These are phyloP conservation scores for Heterococcus sp. DNA, from an alignment of 108 stramenopile species.

Conservation along the genomic window DNA sequence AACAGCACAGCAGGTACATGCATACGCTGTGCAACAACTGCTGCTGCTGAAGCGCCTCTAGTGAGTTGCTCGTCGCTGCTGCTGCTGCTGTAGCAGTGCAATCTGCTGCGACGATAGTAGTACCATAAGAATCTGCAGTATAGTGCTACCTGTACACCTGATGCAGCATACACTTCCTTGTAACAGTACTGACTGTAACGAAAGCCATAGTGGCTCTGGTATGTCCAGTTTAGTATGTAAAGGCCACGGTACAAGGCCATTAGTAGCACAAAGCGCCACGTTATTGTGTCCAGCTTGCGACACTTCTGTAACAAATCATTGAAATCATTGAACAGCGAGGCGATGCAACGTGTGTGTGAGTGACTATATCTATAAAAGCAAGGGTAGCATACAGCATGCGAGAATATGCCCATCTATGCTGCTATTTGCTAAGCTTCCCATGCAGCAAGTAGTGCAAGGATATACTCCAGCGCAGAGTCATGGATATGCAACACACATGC, in stretches of 20 bases:
- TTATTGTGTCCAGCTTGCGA: conserved; percentile 94
- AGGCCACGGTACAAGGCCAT: conserved; percentile 93
- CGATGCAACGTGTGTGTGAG: neutral
- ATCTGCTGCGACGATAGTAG: no score
- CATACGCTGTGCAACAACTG: no score
- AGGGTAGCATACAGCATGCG: neutral
- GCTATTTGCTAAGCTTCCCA: no score
- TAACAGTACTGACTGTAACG: no score
- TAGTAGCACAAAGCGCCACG: conserved; percentile 94
- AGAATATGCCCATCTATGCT: neutral
- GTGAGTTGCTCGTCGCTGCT: neutral
- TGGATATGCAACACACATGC: no score
- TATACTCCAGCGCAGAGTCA: no score
- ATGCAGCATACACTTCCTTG: conserved; percentile 86
- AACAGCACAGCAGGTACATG: no score
- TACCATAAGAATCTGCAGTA: conserved; percentile 99
- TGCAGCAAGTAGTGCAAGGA: no score
- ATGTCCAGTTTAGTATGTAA: conserved; percentile 99
- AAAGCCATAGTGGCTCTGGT: conserved; percentile 75
- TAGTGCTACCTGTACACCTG: conserved; percentile 89
- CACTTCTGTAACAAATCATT: conserved; percentile 69
- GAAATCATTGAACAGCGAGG: neutral
- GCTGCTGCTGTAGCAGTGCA: no score
- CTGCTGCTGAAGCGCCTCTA: no score
- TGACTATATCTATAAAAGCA: neutral